Evolutionary conservation across 192 early-diverging fungal genomes (phyloP).

Genomic region (Lunasporangiospora selenospora): DNA sequence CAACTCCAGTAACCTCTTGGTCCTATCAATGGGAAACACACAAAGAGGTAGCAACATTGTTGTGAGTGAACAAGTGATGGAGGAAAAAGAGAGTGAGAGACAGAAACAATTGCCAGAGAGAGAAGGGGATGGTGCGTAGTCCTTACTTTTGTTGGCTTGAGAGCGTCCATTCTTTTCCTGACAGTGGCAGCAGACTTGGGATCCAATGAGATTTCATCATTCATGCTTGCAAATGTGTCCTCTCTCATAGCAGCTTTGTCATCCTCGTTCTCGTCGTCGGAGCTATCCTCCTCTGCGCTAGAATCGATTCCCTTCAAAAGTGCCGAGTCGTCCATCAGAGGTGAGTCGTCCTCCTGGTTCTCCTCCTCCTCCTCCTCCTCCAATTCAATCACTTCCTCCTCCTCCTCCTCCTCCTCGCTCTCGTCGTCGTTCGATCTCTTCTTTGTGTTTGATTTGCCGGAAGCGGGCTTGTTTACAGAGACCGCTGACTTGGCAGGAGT

Average conservation of each 20-base stretch:
- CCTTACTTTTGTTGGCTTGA: constrained; percentile 33
- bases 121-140: background rate
- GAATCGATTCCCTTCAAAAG: constrained; percentile 51
- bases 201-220: constrained; percentile 48
- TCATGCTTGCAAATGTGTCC: constrained; percentile 48
- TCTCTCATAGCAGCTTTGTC: constrained; percentile 44
- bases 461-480: constrained; percentile 30
- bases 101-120: too few species aligned
- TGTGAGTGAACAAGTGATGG: background rate
- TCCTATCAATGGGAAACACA: constrained; percentile 3
- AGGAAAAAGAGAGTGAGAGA: background rate
- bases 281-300: constrained; percentile 41
- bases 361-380: constrained; percentile 51
- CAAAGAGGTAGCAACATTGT: background rate
- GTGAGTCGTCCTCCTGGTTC: constrained; percentile 40
- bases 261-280: constrained; percentile 37
- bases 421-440: constrained; percentile 39
- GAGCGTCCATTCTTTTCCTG: constrained; percentile 31
- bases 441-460: constrained; percentile 38
- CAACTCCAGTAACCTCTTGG: constrained; percentile 65
- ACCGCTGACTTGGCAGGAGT: constrained; percentile 37
- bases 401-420: constrained; percentile 29
- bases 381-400: constrained; percentile 47
- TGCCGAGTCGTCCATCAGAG: constrained; percentile 52
- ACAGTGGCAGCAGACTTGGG: constrained; percentile 36